Evolutionary conservation across 1,139 yeast genomes (phyloP).

Genomic region (Blastobotrys ciferrii): DNA sequence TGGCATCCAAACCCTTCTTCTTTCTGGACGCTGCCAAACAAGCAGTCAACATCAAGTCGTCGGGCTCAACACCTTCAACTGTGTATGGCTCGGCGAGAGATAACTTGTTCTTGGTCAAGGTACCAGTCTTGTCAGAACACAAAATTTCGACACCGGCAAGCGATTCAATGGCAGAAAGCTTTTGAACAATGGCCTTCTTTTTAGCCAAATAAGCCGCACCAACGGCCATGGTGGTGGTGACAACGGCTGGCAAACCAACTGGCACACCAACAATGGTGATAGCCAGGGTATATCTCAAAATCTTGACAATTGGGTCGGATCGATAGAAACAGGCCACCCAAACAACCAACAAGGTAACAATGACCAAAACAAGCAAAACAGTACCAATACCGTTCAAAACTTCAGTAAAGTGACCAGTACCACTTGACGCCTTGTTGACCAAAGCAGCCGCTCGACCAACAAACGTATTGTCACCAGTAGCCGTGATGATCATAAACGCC

Average conservation of each 20-base stretch:
- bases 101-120: conserved; percentile 95
- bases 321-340: conserved; percentile 97
- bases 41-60: conserved; percentile 96
- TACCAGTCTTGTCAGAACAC: conserved; percentile 97
- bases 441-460: conserved; percentile 97
- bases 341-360: conserved; percentile 81
- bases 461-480: conserved; percentile 91
- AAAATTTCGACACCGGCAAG: conserved; percentile 91
- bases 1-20: conserved; percentile 98
- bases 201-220: conserved; percentile 95
- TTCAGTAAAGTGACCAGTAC: conserved; percentile 96
- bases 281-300: conserved; percentile 89
- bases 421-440: conserved; percentile 93
- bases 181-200: conserved; percentile 90
- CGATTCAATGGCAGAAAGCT: conserved; percentile 87
- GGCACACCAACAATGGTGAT: conserved; percentile 99
- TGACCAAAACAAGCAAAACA: conserved; percentile 82
- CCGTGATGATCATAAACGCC: conserved; percentile 91
- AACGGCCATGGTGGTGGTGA: conserved; percentile 93
- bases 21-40: conserved; percentile 98
- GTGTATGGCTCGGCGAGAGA: conserved; percentile 98
- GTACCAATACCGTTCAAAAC: conserved; percentile 98
- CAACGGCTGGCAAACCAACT: conserved; percentile 94
- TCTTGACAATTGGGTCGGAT: conserved; percentile 80
- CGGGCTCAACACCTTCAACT: conserved; percentile 98